Percentiles rank a stretch among this genome's conserved stretches.
Conservation (phyloP, 2,329 filamentous ascomycete species). For the Clarireedia hainanense region DNA sequence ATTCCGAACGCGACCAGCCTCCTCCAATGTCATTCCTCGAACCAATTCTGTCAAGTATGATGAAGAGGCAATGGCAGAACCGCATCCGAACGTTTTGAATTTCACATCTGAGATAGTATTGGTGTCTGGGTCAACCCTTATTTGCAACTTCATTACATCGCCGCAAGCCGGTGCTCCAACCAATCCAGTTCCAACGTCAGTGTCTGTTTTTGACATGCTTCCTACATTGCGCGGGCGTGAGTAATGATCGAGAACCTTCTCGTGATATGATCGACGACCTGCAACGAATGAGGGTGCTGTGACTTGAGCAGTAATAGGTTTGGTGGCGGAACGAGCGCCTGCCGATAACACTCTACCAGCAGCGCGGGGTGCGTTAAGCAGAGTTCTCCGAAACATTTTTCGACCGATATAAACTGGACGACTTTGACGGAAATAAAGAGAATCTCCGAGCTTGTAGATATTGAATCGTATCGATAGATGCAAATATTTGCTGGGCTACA, state of each 20-base stretch:
- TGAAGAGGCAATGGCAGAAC: slow-evolving; percentile 87
- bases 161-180: slow-evolving; percentile 86
- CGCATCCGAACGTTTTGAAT: slow-evolving; percentile 97
- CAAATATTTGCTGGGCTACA: neutral
- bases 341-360: slow-evolving; percentile 25
- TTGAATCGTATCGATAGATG: neutral
- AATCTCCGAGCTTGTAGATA: neutral
- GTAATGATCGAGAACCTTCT: slow-evolving; percentile 68
- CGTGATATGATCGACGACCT: slow-evolving; percentile 28
- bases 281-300: slow-evolving; percentile 20
- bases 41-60: slow-evolving; percentile 94
- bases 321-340: slow-evolving; percentile 18
- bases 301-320: slow-evolving; percentile 17
- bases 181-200: slow-evolving; percentile 81
- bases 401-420: neutral
- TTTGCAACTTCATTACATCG: slow-evolving; percentile 92
- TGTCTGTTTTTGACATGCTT: slow-evolving; percentile 69
- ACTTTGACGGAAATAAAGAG: neutral
- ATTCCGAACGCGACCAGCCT: slow-evolving; percentile 88
- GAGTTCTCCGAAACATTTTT: slow-evolving; percentile 27
- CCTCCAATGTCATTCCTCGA: slow-evolving; percentile 90
- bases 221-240: slow-evolving; percentile 72
- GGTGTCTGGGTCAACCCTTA: slow-evolving; percentile 79
- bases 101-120: slow-evolving; percentile 91
- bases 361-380: slow-evolving; percentile 24